Evolutionary conservation across 192 early-diverging fungal species (phyloP), one percentile per base, ranked within the genome.

Genomic region (Coemansia aciculifera): DNA sequence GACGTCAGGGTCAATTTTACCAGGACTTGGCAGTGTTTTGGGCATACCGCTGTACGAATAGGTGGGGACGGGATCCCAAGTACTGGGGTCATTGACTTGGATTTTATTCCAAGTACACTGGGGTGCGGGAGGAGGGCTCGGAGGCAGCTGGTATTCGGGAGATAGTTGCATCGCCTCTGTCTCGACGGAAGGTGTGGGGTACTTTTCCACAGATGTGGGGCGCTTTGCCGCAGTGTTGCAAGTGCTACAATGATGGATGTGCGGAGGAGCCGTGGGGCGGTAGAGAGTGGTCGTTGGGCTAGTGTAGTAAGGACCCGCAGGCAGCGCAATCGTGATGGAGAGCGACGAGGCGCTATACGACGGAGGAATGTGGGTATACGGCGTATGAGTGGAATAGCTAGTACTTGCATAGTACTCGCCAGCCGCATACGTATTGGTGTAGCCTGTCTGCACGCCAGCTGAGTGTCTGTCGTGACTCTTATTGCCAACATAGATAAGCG

Each of bases 1-100:
- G 37, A 90, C 80, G 49, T 87, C 89, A 0, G 24, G 32, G 49
- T 90, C 89, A 40, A 87, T 81, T 0, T 51, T 0, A 0, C 59
- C 62, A 0, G 81, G 75, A 0, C 34, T 37, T 3, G 36, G 29
- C 2, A 17, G 19, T 1, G 52, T 15, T 23, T 39, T 13, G 3
- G 63, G 61, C 37, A 19, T 40, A 1, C 39, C 42, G 1, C 5
- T 51, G 56, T 62, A 76, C 1, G 61, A 43, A 37, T 81, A 81
- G 0, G 43, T 19, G 12, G 66, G 31, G 5, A 62, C 49, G 2
- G 74, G 71, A 0, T 51, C 38, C 57, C 64, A 67, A 7, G 39
- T 27, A 0, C 39, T 57, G n/a, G 68, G 66, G 23, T 81, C 79
- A 34, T 46, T 46, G 36, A 62, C 29, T 56, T 72, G 63, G 27